These are phyloP conservation scores for Bipolaris victoriae DNA, from an alignment of 2,329 filamentous ascomycete species.

Conservation along the genomic window DNA sequence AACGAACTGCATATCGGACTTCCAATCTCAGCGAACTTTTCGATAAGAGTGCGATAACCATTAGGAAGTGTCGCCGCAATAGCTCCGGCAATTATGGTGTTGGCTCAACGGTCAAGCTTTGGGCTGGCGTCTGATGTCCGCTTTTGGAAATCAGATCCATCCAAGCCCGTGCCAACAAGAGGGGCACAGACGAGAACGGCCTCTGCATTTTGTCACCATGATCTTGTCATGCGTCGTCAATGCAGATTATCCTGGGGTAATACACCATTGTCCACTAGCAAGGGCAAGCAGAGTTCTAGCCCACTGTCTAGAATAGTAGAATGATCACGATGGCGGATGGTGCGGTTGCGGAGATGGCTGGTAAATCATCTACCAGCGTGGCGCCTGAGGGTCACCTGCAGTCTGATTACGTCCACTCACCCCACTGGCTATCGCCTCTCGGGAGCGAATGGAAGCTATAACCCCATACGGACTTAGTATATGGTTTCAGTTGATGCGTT, in stretches of 20 bases:
- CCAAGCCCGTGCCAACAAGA: constrained; percentile 34
- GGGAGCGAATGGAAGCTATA: constrained; percentile 35
- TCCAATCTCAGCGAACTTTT: constrained; percentile 5
- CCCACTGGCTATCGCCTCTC: constrained; percentile 28
- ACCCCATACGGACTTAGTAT: constrained; percentile 36
- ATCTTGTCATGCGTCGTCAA: constrained; percentile 23
- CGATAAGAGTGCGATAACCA: constrained; percentile 26
- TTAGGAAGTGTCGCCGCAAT: constrained; percentile 18
- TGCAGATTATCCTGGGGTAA: constrained; percentile 17
- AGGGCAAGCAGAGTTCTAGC: constrained; percentile 10
- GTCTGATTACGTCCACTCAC: constrained; percentile 35
- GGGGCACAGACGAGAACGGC: constrained; percentile 34
- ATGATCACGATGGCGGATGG: constrained; percentile 36
- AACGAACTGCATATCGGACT: constrained; percentile 4
- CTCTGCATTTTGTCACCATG: constrained; percentile 30
- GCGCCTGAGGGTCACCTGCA: constrained; percentile 29
- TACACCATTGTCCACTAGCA: constrained; percentile 16
- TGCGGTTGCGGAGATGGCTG: constrained; percentile 14
- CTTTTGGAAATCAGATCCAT: constrained; percentile 41
- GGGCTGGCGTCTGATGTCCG: constrained; percentile 33
- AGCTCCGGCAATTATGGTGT: constrained; percentile 20
- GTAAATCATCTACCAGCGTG: constrained; percentile 20
- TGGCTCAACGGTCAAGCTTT: constrained; percentile 26
- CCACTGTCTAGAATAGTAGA: constrained; percentile 9
- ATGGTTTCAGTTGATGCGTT: constrained; percentile 35